Evolutionary conservation across 2,329 filamentous ascomycete species (phyloP), one percentile per base, ranked within the genome.

Genomic region (Magnaporthiopsis rhizophila): DNA sequence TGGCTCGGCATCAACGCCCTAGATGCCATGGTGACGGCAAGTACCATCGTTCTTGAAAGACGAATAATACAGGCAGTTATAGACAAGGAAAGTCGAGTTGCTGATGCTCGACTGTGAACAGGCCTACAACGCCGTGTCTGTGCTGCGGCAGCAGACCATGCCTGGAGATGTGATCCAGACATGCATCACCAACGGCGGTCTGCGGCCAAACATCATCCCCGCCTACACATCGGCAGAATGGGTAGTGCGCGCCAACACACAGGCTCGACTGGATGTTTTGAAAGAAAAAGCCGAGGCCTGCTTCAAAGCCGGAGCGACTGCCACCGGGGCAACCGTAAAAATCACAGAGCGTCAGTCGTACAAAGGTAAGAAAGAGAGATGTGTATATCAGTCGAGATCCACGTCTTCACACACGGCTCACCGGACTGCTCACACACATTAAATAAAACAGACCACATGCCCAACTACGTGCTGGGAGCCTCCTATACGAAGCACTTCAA

Each of bases 1-100:
- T 86, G 83, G 83, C 76, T 83, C 5, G 85, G 85, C 0, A 77
- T 83, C 67, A 87, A 87, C 69, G 84, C 85, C 0, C 77, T 86
- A 0, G 85, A 87, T 67, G 84, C 83, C 0, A 69, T 85, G 28
- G 75, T 86, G 2, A 75, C 77, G 75, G 74, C 21, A n/a, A 53
- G 45, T 53, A 53, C 8, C 45, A n/a, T n/a, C 45, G 45, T 9
- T 9, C n/a, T n/a, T n/a, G n/a, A n/a, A n/a, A n/a, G n/a, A n/a
- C n/a, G n/a, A n/a, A n/a, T n/a, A 2, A 53, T 53, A 8, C 21
- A n/a, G n/a, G 18, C 21, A 9, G 7, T 8, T 53, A 5, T 4
- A n/a, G 3, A 1, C 15, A 53, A 11, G 18, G n/a, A n/a, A 50
- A 57, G 71, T 86, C 3, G 78, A 80, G 0, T 75, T 83, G 0